phyloP scores from a whole-genome alignment of 139 green algal genomes.

The Chlorella vulgaris region DNA sequence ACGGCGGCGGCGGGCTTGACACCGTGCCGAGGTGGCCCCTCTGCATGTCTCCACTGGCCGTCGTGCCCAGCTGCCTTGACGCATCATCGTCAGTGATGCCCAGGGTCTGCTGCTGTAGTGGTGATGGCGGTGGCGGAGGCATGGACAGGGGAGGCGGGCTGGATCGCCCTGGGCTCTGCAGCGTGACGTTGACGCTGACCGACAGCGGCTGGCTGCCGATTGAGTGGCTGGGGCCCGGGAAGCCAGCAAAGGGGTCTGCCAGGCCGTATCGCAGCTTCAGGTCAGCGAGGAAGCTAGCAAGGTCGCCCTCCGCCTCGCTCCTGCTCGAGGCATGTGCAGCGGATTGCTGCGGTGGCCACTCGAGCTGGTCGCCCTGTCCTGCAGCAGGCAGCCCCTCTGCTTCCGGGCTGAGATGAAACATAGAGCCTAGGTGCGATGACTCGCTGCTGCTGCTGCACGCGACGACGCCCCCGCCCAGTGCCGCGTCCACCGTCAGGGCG shows the following conservation, averaged over 20 bases:
- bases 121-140: no score
- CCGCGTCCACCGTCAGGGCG: background rate
- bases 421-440: background rate
- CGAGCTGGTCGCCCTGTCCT: background rate
- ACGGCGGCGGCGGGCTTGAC: background rate
- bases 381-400: background rate
- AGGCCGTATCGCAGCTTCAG: constrained; percentile 12
- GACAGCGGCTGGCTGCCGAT: no score
- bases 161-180: no score
- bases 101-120: no score
- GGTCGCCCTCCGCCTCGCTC: background rate
- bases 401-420: constrained; percentile 18
- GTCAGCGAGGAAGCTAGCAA: background rate
- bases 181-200: no score
- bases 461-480: background rate
- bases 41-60: no score
- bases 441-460: background rate
- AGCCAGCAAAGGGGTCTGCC: background rate
- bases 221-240: background rate
- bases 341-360: background rate
- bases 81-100: no score
- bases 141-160: no score
- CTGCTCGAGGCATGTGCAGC: background rate
- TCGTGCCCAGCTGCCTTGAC: no score
- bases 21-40: no score